phyloP scores from a whole-genome alignment of 331 rosid genomes.

The Quercus phellos region DNA sequence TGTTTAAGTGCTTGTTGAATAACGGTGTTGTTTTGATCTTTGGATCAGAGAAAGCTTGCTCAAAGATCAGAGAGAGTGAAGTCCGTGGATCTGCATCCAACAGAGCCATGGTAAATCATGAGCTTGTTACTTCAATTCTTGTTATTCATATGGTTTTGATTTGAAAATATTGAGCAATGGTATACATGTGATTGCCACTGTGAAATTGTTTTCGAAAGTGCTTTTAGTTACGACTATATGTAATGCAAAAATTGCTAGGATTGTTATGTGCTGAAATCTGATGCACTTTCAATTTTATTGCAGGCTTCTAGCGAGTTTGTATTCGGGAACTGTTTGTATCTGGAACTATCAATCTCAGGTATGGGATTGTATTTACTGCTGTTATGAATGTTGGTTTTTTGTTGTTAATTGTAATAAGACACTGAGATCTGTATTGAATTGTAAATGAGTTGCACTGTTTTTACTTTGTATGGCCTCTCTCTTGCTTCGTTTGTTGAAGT shows the following conservation, averaged over 20 bases:
- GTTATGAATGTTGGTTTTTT: background rate
- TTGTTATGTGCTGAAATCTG: constrained; percentile 16
- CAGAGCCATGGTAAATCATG: constrained; percentile 79
- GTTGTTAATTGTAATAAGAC: background rate
- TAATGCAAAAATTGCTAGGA: background rate
- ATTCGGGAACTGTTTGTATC: constrained; percentile 93
- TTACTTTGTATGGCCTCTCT: background rate
- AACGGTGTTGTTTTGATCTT: constrained; percentile 20
- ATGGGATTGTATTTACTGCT: constrained; percentile 8
- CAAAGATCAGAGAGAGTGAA: constrained; percentile 98
- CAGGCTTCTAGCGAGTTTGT: constrained; percentile 98
- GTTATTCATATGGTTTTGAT: background rate
- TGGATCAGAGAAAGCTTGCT: constrained; percentile 87
- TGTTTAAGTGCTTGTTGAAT: constrained; percentile 16
- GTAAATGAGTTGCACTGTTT: background rate
- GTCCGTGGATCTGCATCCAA: constrained; percentile 97
- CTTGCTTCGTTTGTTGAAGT: background rate
- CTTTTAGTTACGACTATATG: background rate
- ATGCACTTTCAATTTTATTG: constrained; percentile 22
- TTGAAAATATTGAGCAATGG: background rate
- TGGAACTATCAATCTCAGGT: constrained; percentile 99
- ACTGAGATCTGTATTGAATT: background rate
- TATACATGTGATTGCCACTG: background rate
- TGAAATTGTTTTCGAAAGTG: background rate
- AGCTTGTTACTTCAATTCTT: background rate